A percentile compares a stretch with the other conserved stretches of the same genome.
These are phyloP conservation scores for Globisporangium paddicum DNA, from an alignment of 352 stramenopile genomes.

Conservation along the genomic window DNA sequence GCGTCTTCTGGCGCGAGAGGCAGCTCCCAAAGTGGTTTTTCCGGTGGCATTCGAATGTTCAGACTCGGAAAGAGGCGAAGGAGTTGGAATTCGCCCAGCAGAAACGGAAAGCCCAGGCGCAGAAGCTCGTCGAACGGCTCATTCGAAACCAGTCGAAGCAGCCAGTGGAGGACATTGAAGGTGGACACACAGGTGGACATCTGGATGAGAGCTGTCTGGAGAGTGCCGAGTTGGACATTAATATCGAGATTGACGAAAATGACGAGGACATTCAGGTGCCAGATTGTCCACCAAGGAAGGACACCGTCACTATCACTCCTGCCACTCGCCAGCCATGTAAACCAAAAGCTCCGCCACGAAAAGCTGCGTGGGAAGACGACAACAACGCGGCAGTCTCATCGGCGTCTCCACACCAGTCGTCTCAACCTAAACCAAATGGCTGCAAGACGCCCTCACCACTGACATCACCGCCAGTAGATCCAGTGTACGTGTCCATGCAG, in stretches of 20 bases:
- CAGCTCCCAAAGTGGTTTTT: constrained; percentile 49
- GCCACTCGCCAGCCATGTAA: neutral
- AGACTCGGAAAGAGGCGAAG: constrained; percentile 24
- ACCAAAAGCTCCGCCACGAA: neutral
- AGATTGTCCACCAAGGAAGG: neutral
- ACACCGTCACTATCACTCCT: too few species aligned
- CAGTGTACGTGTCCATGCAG: constrained; percentile 51
- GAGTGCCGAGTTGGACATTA: neutral
- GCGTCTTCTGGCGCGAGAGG: constrained; percentile 29
- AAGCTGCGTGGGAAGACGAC: neutral
- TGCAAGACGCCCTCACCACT: neutral
- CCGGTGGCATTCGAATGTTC: constrained; percentile 26
- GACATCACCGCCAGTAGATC: constrained; percentile 17
- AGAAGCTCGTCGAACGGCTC: constrained; percentile 37
- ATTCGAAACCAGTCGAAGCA: constrained; percentile 12
- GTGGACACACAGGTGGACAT: neutral
- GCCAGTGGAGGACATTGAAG: neutral
- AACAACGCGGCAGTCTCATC: neutral
- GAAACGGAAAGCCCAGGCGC: constrained; percentile 28
- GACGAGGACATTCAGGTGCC: neutral
- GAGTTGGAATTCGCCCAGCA: constrained; percentile 17
- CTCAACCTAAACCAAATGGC: neutral
- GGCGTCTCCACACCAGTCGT: neutral
- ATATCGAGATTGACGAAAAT: neutral
- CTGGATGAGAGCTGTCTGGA: neutral